Evolutionary conservation across 1,284 basidiomycete species (phyloP).

Genomic region (Rugosomyces carneus): DNA sequence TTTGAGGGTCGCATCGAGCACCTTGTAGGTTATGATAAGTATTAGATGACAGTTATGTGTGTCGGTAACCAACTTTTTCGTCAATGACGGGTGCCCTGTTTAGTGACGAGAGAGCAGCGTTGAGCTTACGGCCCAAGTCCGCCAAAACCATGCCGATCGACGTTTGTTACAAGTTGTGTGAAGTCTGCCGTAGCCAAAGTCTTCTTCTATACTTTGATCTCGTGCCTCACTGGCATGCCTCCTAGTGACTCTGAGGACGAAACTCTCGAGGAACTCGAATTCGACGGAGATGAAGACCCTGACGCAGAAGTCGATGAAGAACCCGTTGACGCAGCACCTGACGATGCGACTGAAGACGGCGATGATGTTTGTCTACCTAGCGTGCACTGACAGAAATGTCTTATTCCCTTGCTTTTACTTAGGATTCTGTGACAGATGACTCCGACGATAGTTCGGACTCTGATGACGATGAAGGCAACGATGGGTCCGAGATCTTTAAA

Average conservation of each 20-base stretch:
- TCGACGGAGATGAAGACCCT: conserved; percentile 39
- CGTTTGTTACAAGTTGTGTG: conserved; percentile 16
- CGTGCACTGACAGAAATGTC: neutral
- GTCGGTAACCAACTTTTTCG: conserved; percentile 60
- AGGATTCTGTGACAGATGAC: conserved; percentile 49
- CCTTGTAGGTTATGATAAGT: conserved; percentile 34
- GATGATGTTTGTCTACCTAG: conserved; percentile 44
- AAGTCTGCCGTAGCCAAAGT: conserved; percentile 5
- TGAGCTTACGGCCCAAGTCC: conserved; percentile 92
- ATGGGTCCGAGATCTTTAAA: conserved; percentile 19
- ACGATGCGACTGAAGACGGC: conserved; percentile 57
- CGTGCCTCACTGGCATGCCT: conserved; percentile 33
- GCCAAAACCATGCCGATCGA: conserved; percentile 81
- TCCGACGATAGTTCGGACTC: conserved; percentile 57
- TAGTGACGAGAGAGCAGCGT: conserved; percentile 88
- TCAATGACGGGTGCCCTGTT: conserved; percentile 83
- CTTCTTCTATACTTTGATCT: neutral
- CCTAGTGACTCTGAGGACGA: conserved; percentile 64
- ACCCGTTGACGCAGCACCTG: conserved; percentile 36
- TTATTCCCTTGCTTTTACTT: conserved; percentile 5
- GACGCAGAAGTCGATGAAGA: conserved; percentile 38
- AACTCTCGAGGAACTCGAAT: conserved; percentile 48
- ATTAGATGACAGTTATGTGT: conserved; percentile 10
- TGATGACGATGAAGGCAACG: conserved; percentile 29
- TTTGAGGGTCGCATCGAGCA: conserved; percentile 91